Evolutionary conservation across 2,329 filamentous ascomycete genomes (phyloP).

Genomic region (Chrysoporthe deuterocubensis): DNA sequence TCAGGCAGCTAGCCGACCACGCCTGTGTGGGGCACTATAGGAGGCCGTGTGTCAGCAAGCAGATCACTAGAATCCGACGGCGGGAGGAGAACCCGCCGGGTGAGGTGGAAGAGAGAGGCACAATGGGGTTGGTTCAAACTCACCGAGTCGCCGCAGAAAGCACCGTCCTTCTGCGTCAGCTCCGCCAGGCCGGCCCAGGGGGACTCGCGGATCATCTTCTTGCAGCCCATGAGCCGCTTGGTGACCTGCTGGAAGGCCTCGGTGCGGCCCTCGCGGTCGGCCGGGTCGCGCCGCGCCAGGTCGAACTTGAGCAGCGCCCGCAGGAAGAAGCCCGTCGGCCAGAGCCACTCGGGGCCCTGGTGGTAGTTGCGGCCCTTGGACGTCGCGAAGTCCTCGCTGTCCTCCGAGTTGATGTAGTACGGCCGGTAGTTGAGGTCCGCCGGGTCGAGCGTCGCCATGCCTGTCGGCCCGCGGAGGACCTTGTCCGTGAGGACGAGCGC

Average conservation of each 20-base stretch:
- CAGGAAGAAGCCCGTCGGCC: constrained; percentile 95
- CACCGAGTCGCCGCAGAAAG: constrained; percentile 85
- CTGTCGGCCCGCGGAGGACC: constrained; percentile 80
- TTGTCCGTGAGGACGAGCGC: constrained; percentile 82
- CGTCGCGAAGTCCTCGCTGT: constrained; percentile 87
- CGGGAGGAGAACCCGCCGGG: background rate
- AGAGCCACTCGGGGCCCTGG: constrained; percentile 97
- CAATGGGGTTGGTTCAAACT: constrained; percentile 41
- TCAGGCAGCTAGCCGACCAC: constrained; percentile 92
- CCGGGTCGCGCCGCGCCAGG: constrained; percentile 66
- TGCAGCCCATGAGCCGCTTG: constrained; percentile 78
- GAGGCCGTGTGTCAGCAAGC: constrained; percentile 11
- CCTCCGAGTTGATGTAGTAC: constrained; percentile 93
- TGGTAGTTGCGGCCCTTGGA: constrained; percentile 97
- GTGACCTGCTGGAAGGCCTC: constrained; percentile 97
- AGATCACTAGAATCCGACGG: too few relatives aligned
- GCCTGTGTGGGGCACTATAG: constrained; percentile 86
- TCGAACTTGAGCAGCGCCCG: constrained; percentile 92
- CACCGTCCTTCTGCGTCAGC: constrained; percentile 87
- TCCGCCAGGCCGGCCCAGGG: constrained; percentile 92
- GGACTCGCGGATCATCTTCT: constrained; percentile 78
- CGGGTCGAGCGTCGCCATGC: constrained; percentile 95
- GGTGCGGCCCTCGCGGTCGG: constrained; percentile 65
- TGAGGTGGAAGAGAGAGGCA: constrained; percentile 24
- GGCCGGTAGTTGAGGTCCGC: constrained; percentile 90